Percentiles rank a stretch among this genome's conserved stretches.
These are phyloP conservation scores for Talaromyces sp. DNA, from an alignment of 2,329 filamentous ascomycete genomes.

Conservation along the genomic window DNA sequence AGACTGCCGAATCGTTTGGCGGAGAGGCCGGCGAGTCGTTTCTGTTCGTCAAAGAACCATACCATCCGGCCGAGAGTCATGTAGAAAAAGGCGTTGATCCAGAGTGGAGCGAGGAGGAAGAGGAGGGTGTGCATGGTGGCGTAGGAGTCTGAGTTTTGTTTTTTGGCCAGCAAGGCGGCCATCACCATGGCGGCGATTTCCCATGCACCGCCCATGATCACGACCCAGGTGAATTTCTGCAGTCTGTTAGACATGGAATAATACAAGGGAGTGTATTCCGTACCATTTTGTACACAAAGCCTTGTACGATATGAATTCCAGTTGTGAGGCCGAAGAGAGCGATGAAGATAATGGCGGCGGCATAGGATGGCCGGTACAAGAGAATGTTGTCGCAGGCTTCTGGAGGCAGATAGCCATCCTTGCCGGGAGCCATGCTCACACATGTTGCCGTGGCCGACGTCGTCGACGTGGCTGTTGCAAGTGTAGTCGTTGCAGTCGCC, in stretches of 20 bases:
- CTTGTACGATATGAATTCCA: slow-evolving; percentile 28
- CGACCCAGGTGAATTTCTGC: slow-evolving; percentile 37
- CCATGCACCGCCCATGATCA: slow-evolving; percentile 40
- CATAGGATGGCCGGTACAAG: slow-evolving; percentile 34
- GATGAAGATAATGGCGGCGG: slow-evolving; percentile 31
- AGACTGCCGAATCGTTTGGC: slow-evolving; percentile 3
- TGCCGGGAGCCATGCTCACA: slow-evolving; percentile 17
- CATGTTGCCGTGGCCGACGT: slow-evolving; percentile 38
- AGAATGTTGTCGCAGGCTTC: slow-evolving; percentile 13
- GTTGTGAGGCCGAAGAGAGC: slow-evolving; percentile 33
- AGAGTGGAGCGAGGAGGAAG: slow-evolving; percentile 38
- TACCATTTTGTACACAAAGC: slow-evolving; percentile 25
- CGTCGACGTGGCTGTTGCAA: slow-evolving; percentile 21
- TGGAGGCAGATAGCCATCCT: slow-evolving; percentile 20
- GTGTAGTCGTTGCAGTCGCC: background rate
- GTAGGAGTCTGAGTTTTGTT: slow-evolving; percentile 32
- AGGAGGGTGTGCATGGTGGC: slow-evolving; percentile 37
- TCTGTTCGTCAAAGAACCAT: slow-evolving; percentile 6
- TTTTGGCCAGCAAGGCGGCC: slow-evolving; percentile 35
- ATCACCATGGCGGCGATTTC: slow-evolving; percentile 37
- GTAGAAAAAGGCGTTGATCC: slow-evolving; percentile 46
- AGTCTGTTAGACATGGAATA: background rate
- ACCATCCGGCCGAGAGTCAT: slow-evolving; percentile 40
- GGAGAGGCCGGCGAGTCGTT: slow-evolving; percentile 1
- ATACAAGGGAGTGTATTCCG: background rate